A percentile compares a stretch with the other conserved stretches of the same genome.
Evolutionary conservation across 768 basidiomycete genomes (phyloP).

Genomic region (Boletus rufocinnamomeus): DNA sequence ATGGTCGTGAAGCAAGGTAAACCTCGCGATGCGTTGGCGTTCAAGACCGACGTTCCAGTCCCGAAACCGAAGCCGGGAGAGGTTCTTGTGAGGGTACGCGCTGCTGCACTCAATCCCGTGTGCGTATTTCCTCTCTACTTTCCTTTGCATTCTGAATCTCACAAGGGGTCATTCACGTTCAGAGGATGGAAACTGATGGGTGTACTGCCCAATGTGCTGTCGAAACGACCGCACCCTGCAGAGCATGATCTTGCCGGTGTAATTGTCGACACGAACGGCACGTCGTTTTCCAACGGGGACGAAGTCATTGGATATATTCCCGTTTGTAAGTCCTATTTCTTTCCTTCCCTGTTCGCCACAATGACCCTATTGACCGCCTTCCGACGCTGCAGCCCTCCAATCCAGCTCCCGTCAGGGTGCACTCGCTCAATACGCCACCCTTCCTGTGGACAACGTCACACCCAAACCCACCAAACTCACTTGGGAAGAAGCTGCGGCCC

Average conservation of each 20-base stretch:
- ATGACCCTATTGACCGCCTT: background rate
- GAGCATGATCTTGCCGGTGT: constrained; percentile 68
- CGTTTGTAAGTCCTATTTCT: constrained; percentile 29
- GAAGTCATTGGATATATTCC: constrained; percentile 61
- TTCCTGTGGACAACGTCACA: constrained; percentile 47
- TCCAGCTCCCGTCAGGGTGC: constrained; percentile 50
- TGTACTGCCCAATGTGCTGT: constrained; percentile 47
- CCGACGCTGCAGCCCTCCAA: constrained; percentile 24
- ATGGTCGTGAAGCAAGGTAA: constrained; percentile 30
- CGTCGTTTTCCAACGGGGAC: constrained; percentile 58
- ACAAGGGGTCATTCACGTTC: background rate
- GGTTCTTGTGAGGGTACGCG: constrained; percentile 52
- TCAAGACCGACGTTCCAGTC: constrained; percentile 32
- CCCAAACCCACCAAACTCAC: constrained; percentile 48
- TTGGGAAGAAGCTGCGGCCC: constrained; percentile 59
- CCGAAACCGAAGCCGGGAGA: constrained; percentile 41
- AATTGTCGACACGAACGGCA: constrained; percentile 55
- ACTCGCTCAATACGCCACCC: constrained; percentile 55
- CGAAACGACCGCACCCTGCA: constrained; percentile 50
- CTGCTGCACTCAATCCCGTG: constrained; percentile 70
- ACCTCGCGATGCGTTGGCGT: constrained; percentile 32
- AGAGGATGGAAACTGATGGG: constrained; percentile 65
- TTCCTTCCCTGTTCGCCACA: background rate
- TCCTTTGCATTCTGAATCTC: background rate
- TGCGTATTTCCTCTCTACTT: constrained; percentile 31